These are phyloP conservation scores for Nannochloropsis limnetica DNA, from an alignment of 352 stramenopile genomes.

Conservation along the genomic window DNA sequence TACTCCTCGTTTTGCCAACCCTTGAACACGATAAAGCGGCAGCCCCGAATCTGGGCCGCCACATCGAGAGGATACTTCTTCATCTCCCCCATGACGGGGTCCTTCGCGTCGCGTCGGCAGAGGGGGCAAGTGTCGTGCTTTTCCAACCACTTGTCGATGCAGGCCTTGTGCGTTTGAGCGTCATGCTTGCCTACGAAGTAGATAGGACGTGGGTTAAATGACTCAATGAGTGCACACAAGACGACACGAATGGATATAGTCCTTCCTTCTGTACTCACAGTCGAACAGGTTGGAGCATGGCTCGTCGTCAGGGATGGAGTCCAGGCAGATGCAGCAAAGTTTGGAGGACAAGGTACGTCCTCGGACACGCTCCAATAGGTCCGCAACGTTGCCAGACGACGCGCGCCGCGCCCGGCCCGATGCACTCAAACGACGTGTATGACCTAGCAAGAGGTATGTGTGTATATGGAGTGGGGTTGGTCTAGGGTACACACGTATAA, in stretches of 20 bases:
- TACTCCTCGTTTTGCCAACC: constrained; percentile 10
- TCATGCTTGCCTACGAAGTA: background rate
- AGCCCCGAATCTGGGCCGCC: constrained; percentile 24
- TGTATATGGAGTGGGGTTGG: background rate
- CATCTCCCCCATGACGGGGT: constrained; percentile 31
- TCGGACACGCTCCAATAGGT: background rate
- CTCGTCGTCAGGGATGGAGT: constrained; percentile 5
- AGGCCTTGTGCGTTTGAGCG: constrained; percentile 7
- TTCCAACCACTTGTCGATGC: constrained; percentile 26
- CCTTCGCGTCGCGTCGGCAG: constrained; percentile 29
- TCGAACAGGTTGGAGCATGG: constrained; percentile 23
- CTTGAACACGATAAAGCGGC: constrained; percentile 26
- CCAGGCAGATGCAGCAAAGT: constrained; percentile 12
- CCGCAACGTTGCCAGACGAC: background rate
- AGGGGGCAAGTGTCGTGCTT: constrained; percentile 28
- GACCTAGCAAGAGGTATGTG: background rate
- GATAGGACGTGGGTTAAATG: background rate
- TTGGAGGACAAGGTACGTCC: constrained; percentile 4
- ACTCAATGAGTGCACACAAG: background rate
- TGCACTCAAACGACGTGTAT: background rate
- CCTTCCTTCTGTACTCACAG: background rate
- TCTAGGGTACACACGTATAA: no score
- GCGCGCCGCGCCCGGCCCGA: background rate
- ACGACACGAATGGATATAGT: background rate
- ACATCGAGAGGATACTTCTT: constrained; percentile 32